Conservation (phyloP, 805 yeast species). For the Wickerhamomyces ciferrii region DNA sequence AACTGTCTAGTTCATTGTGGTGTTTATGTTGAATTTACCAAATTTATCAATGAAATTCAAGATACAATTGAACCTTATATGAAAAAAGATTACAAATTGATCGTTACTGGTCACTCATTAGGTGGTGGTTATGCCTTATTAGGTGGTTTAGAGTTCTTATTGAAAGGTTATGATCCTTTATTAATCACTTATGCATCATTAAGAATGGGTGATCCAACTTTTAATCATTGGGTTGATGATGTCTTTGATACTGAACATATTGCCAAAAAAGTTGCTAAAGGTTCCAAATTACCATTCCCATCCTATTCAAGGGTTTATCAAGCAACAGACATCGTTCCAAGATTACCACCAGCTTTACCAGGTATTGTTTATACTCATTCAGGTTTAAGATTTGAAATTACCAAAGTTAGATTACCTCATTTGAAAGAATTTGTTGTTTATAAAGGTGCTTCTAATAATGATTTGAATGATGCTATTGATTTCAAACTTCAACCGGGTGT, state of each 20-base stretch:
- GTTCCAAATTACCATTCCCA: slow-evolving; percentile 21
- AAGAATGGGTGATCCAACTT: slow-evolving; percentile 49
- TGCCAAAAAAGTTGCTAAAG: slow-evolving; percentile 22
- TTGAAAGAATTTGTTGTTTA: slow-evolving; percentile 14
- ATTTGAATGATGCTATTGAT: slow-evolving; percentile 6
- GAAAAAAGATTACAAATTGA: slow-evolving; percentile 41
- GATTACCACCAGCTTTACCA: slow-evolving; percentile 41
- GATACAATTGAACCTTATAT: slow-evolving; percentile 25
- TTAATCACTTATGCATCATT: slow-evolving; percentile 63
- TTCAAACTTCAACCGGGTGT: slow-evolving; percentile 5
- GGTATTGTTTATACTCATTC: slow-evolving; percentile 27
- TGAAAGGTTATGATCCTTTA: slow-evolving; percentile 47
- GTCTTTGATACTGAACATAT: slow-evolving; percentile 36
- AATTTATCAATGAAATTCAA: slow-evolving; percentile 33
- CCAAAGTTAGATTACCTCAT: slow-evolving; percentile 29
- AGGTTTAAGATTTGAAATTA: slow-evolving; percentile 28
- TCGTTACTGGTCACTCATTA: slow-evolving; percentile 68
- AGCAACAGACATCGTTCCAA: slow-evolving; percentile 52
- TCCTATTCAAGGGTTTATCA: slow-evolving; percentile 50
- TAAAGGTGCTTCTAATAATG: slow-evolving; percentile 12
- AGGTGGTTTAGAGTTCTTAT: slow-evolving; percentile 55
- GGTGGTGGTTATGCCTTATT: slow-evolving; percentile 69
- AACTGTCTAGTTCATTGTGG: slow-evolving; percentile 64
- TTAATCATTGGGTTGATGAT: slow-evolving; percentile 47
- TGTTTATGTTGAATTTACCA: slow-evolving; percentile 41